Conservation (phyloP, 2,329 filamentous ascomycete species). For the Diplodia intermedia region DNA sequence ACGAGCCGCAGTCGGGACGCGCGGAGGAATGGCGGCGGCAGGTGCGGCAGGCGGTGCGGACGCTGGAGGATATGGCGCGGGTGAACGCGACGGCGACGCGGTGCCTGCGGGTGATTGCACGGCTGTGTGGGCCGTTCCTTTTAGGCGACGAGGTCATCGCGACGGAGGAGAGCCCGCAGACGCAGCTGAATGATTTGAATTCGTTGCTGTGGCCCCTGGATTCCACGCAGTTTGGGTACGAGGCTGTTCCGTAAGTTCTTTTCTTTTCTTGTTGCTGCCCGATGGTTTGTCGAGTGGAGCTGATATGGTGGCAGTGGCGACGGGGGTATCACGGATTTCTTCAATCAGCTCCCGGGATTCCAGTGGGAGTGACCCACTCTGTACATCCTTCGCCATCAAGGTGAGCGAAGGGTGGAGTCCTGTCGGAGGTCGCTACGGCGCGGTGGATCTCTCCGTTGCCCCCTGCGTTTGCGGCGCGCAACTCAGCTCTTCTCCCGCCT, state of each 20-base stretch:
- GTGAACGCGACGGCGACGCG: constrained; percentile 52
- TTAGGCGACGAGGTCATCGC: constrained; percentile 18
- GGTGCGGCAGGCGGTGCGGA: constrained; percentile 48
- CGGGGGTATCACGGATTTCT: constrained; percentile 11
- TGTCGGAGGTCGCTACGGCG: neutral
- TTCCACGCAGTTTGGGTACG: constrained; percentile 7
- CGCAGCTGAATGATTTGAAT: constrained; percentile 36
- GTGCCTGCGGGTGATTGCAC: constrained; percentile 52
- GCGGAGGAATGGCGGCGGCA: constrained; percentile 53
- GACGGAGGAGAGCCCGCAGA: constrained; percentile 36
- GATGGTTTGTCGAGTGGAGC: neutral
- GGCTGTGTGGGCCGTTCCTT: constrained; percentile 48
- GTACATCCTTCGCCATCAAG: neutral
- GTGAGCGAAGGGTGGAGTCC: neutral
- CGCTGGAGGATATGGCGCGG: constrained; percentile 48
- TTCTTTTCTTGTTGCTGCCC: neutral
- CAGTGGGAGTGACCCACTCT: constrained; percentile 16
- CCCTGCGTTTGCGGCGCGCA: neutral
- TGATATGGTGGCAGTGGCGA: neutral
- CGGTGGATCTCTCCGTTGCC: neutral
- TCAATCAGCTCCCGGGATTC: constrained; percentile 27
- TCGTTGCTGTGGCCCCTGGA: constrained; percentile 37
- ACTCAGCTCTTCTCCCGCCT: neutral
- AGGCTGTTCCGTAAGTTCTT: neutral
- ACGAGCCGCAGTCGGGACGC: constrained; percentile 48